Evolutionary conservation across 352 stramenopile genomes (phyloP), one percentile per base, ranked within the genome.

Genomic region (Globisporangium mamillatum): DNA sequence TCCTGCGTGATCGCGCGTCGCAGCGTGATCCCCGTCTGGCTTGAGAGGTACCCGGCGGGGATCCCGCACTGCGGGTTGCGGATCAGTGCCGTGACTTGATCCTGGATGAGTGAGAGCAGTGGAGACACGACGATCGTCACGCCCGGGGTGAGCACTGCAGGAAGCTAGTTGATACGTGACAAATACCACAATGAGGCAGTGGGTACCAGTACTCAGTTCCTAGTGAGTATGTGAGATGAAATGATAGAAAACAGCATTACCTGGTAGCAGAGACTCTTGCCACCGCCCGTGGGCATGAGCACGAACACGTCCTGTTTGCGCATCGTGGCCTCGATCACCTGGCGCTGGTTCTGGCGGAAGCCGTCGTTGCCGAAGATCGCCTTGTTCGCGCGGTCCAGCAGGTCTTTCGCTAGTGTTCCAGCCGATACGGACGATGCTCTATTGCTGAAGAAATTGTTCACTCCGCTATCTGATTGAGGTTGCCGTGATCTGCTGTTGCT

Each of bases 81-180:
- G 53, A 93, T 86, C 57, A 94, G 72, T 36, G 84, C 77, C 14
- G 79, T 95, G 22, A 96, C 86, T 74, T 99, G 97, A 77, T 99
- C 95, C 60, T 96, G 81, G 48, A 98, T 98, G 6, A 99, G 76
- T 41, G 93, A 98, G 18, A 98, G 66, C 48, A 99, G 67, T 22
- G 95, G 95, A 1, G 92, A 98, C 60, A 99, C 86, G 1, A 98
- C 95, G 41, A 99, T 81, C 0, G 95, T 98, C 41, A 99, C 78
- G 12, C 88, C 84, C 0, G 77, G 73, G 2, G 79, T 81, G 0
- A 93, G 72, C 27, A 93, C 77, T 0, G 85, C 85, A 16, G 85
- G 85, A 1, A 92, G 71, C 75, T 70, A 24, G 5, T 7, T 18
- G 16, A 4, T 6, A 18, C 70, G 48, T 6, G 25, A 4, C 44